Evolutionary conservation across 192 early-diverging fungal genomes (phyloP).

Genomic region (Geosiphon pyriformis): DNA sequence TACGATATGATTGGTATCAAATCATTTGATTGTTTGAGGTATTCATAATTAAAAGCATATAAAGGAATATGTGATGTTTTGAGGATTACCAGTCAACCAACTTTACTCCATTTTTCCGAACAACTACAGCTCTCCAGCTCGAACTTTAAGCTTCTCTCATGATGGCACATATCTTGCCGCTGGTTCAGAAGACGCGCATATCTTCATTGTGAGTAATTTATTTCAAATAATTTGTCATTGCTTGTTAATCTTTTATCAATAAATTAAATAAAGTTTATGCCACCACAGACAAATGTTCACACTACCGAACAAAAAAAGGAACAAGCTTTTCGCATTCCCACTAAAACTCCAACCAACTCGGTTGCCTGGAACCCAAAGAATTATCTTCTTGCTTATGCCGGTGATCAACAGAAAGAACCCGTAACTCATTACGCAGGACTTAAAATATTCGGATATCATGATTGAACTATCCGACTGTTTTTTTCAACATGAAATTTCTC

Average conservation of each 20-base stretch:
- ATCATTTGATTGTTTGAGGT: conserved; percentile 65
- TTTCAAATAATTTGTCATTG: not conserved
- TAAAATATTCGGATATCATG: conserved; percentile 19
- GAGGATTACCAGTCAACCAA: not conserved
- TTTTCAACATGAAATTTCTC: too few species aligned
- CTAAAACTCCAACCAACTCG: conserved; percentile 62
- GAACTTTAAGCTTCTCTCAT: conserved; percentile 72
- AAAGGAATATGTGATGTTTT: too few species aligned
- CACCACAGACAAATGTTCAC: conserved; percentile 65
- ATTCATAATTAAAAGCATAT: conserved; percentile 18
- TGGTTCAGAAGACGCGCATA: conserved; percentile 69
- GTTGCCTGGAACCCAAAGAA: conserved; percentile 77
- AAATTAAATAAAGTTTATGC: not conserved
- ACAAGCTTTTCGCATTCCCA: too few species aligned
- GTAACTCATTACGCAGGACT: conserved; percentile 19
- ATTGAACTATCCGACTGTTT: not conserved
- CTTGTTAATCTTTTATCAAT: conserved; percentile 1
- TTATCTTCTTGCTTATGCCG: conserved; percentile 73
- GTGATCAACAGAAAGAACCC: conserved; percentile 51
- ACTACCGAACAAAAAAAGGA: conserved; percentile 62
- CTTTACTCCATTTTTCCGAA: not conserved
- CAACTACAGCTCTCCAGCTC: conserved; percentile 58
- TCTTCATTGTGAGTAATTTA: conserved; percentile 63
- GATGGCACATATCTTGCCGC: conserved; percentile 74
- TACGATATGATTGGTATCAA: conserved; percentile 56